These are phyloP conservation scores for Talaromyces thailandensis DNA, from an alignment of 495 filamentous ascomycete species.

Conservation along the genomic window DNA sequence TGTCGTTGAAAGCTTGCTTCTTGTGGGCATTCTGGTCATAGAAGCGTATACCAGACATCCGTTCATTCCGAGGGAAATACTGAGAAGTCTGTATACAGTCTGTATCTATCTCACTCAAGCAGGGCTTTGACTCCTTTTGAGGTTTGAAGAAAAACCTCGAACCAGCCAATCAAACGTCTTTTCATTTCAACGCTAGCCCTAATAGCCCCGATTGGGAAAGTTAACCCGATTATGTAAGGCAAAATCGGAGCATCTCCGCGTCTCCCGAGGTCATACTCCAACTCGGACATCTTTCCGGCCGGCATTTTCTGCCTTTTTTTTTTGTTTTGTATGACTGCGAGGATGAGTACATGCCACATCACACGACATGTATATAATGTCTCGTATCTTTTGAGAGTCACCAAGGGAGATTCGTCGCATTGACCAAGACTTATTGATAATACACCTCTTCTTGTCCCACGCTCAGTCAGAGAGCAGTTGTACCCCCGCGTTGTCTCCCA, in stretches of 20 bases:
- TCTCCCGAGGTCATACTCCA: neutral
- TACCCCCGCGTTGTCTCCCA: neutral
- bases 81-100: neutral
- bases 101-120: too few species aligned
- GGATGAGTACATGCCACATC: neutral
- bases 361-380: neutral
- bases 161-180: neutral
- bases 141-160: too few species aligned
- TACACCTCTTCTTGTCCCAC: neutral
- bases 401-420: neutral
- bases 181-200: neutral
- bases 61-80: neutral
- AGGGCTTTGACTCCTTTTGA: too few species aligned
- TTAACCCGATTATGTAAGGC: neutral
- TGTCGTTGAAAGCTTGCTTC: too few species aligned
- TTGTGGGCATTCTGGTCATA: too few species aligned
- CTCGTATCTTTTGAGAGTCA: neutral
- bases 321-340: neutral
- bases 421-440: neutral
- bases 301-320: neutral
- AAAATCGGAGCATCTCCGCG: constrained; percentile 5
- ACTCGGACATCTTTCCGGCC: constrained; percentile 4
- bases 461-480: neutral
- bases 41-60: too few species aligned
- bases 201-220: neutral